Evolutionary conservation across 2,329 filamentous ascomycete species (phyloP), one percentile per base, ranked within the genome.

Genomic region (Lasiodiplodia theobromae): DNA sequence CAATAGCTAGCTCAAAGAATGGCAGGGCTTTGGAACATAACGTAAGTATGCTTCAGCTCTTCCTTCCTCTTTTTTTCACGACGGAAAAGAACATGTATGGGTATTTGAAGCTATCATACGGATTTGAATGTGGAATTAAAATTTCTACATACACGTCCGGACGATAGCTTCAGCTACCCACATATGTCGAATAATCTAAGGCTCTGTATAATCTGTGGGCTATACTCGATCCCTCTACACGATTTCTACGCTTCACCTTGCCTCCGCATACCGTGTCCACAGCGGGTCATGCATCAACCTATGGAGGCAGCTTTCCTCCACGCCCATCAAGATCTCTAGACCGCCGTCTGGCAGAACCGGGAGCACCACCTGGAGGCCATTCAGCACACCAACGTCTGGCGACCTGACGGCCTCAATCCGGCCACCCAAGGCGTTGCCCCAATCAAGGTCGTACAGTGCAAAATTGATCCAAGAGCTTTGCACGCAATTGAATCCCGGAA

Each of bases 361-460:
- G 4, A 52, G 16, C 10, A 67, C 65, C 8, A 58, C 16, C 21
- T 67, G 38, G 25, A 60, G 28, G 14, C 65, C 40, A n/a, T 58
- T 31, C 7, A 51, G 12, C 53, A 67, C 49, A 8, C 65, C 65
- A 8, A 38, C 40, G 12, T 58, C 18, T 18, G 65, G 65, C 38
- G 28, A n/a, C 28, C 65, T 31, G 40, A 58, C 49, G 1, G 25
- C 40, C 11, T 60, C 23, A 2, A 67, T 37, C 11, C 31, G 16
- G 11, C 54, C 40, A 14, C 44, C 60, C 16, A 60, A 31, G 16
- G 38, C 38, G 31, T n/a, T 60, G 2, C 38, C 65, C 65, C 53
- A 67, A 25, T 58, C 38, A 23, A 67, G 23, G 12, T 37, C 65
- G 21, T 58, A 67, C 65, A 58, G 14, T 12, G 65, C 14, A 31